Percentiles rank a stretch among this genome's conserved stretches.
Conservation (phyloP, 1,284 basidiomycete genomes). For the Marasmius sp. region DNA sequence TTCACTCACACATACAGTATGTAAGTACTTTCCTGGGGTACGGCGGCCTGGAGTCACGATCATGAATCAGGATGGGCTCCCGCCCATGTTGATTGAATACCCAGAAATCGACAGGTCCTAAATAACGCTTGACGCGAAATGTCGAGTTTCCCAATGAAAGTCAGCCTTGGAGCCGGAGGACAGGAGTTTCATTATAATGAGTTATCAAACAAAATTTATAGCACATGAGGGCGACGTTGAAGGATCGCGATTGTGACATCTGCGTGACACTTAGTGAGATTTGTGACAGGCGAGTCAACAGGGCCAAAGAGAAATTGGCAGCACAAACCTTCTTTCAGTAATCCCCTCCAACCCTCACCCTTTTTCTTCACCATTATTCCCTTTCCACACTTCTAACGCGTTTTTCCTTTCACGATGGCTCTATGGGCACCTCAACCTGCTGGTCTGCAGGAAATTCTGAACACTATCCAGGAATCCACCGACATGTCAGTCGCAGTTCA, state of each 20-base stretch:
- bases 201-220: too few species aligned
- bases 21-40: too few species aligned
- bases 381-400: conserved; percentile 7
- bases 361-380: background rate
- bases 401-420: conserved; percentile 10
- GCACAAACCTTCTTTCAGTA: background rate
- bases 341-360: background rate
- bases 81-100: too few species aligned
- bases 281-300: background rate
- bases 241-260: background rate
- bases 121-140: too few species aligned
- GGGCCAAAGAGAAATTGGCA: background rate
- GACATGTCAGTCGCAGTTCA: conserved; percentile 73
- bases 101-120: too few species aligned
- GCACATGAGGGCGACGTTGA: background rate
- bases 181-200: too few species aligned
- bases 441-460: conserved; percentile 81
- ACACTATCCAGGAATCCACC: conserved; percentile 84
- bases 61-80: too few species aligned
- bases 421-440: conserved; percentile 73
- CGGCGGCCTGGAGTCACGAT: too few species aligned
- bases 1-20: too few species aligned
- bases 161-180: too few species aligned
- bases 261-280: background rate
- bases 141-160: too few species aligned